Evolutionary conservation across 1,284 basidiomycete species (phyloP).

Genomic region (Cryptococcus sp.): DNA sequence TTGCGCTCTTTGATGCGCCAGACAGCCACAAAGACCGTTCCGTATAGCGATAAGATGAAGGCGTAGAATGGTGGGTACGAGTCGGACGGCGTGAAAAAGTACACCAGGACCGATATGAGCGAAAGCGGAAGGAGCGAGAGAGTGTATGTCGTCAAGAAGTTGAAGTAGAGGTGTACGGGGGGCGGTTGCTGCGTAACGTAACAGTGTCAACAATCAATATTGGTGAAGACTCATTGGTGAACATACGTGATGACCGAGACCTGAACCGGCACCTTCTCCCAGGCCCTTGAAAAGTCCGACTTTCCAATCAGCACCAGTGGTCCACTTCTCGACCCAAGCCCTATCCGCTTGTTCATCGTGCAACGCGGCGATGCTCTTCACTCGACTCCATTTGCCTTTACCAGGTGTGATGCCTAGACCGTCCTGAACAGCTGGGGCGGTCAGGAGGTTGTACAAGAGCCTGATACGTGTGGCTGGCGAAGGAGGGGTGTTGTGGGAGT

Average conservation of each 20-base stretch:
- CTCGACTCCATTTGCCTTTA: constrained; percentile 69
- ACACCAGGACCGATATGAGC: constrained; percentile 44
- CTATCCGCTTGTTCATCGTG: constrained; percentile 70
- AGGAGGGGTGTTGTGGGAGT: constrained; percentile 65
- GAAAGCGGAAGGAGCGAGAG: constrained; percentile 65
- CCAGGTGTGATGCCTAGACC: constrained; percentile 76
- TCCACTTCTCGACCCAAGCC: constrained; percentile 47
- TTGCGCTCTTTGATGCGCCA: constrained; percentile 83
- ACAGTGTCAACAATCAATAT: constrained; percentile 46
- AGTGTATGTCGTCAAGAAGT: constrained; percentile 82
- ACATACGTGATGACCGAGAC: constrained; percentile 38
- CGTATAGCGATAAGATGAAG: constrained; percentile 72
- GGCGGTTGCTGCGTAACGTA: constrained; percentile 70
- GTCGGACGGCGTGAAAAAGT: constrained; percentile 56
- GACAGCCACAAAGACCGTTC: constrained; percentile 79
- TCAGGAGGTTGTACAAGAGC: constrained; percentile 74
- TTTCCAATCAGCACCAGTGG: constrained; percentile 53
- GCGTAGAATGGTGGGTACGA: constrained; percentile 81
- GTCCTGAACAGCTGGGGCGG: constrained; percentile 67
- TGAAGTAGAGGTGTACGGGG: constrained; percentile 85
- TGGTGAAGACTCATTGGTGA: constrained; percentile 59
- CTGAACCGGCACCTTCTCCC: constrained; percentile 58
- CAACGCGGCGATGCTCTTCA: constrained; percentile 77
- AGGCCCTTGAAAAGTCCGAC: constrained; percentile 59
- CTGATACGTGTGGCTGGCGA: constrained; percentile 62